Percentiles rank a stretch among this genome's conserved stretches.
Conservation (phyloP, 495 filamentous ascomycete genomes). For the Lepraria neglecta region DNA sequence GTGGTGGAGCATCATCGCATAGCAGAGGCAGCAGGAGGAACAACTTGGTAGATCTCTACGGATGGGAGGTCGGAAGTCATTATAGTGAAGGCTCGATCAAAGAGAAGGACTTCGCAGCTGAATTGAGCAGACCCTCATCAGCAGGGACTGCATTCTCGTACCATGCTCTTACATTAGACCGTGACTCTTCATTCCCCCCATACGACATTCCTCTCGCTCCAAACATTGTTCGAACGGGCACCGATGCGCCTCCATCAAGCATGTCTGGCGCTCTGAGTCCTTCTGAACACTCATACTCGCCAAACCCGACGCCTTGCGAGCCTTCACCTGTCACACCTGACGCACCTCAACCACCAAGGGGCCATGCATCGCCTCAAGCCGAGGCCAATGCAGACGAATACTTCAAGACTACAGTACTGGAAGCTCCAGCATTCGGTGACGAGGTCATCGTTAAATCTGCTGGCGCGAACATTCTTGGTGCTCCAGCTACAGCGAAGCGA, state of each 20-base stretch:
- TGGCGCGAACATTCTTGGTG: constrained; percentile 25
- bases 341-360: background rate
- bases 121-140: constrained; percentile 11
- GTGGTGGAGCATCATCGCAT: constrained; percentile 16
- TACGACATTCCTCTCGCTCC: background rate
- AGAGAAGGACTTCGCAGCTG: constrained; percentile 8
- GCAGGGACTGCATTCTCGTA: background rate
- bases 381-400: background rate
- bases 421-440: constrained; percentile 1
- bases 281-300: constrained; percentile 16
- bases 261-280: constrained; percentile 4
- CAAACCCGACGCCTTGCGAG: constrained; percentile 19
- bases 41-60: constrained; percentile 22
- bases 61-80: constrained; percentile 19
- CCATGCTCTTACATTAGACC: constrained; percentile 4
- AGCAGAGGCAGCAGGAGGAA: constrained; percentile 18
- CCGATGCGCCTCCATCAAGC: background rate
- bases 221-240: background rate
- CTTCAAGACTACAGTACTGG: constrained; percentile 9
- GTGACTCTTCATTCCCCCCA: background rate
- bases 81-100: background rate
- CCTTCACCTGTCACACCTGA: constrained; percentile 16
- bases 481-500: constrained; percentile 22
- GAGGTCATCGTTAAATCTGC: constrained; percentile 24
- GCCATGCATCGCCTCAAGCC: background rate